Evolutionary conservation across 2,329 filamentous ascomycete species (phyloP).

Genomic region (Diaporthe nobilis): DNA sequence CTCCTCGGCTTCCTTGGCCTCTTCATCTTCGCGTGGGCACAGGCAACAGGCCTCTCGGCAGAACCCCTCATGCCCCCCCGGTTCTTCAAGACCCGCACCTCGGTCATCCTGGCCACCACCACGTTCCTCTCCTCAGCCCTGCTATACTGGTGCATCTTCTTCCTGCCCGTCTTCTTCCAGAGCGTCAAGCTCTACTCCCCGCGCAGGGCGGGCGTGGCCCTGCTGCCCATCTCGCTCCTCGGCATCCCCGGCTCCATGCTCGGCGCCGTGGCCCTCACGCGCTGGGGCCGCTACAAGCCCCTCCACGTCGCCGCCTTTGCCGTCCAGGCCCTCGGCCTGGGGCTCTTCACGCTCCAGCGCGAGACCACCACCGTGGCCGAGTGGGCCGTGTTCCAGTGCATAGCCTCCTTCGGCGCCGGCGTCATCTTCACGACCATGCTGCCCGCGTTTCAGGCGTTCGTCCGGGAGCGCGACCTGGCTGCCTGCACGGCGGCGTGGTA

Average conservation of each 20-base stretch:
- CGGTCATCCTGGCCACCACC: slow-evolving; percentile 27
- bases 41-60: neutral
- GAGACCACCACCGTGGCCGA: slow-evolving; percentile 49
- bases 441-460: slow-evolving; percentile 57
- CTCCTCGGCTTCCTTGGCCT: slow-evolving; percentile 52
- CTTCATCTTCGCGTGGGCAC: slow-evolving; percentile 17
- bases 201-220: slow-evolving; percentile 50
- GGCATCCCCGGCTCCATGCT: slow-evolving; percentile 49
- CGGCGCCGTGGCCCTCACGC: slow-evolving; percentile 49
- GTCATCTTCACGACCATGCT: slow-evolving; percentile 59
- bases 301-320: slow-evolving; percentile 55
- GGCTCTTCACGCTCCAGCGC: slow-evolving; percentile 57
- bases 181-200: slow-evolving; percentile 48
- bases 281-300: slow-evolving; percentile 51
- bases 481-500: slow-evolving; percentile 55
- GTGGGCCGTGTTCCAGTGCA: slow-evolving; percentile 58
- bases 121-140: slow-evolving; percentile 39
- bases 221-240: slow-evolving; percentile 51
- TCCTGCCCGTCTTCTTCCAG: slow-evolving; percentile 34
- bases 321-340: slow-evolving; percentile 57
- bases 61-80: slow-evolving; percentile 44
- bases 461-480: slow-evolving; percentile 53
- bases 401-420: slow-evolving; percentile 58
- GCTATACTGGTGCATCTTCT: slow-evolving; percentile 38
- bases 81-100: slow-evolving; percentile 43